These are phyloP conservation scores for Trametes hirsuta DNA, from an alignment of 1,284 basidiomycete species.

Conservation along the genomic window DNA sequence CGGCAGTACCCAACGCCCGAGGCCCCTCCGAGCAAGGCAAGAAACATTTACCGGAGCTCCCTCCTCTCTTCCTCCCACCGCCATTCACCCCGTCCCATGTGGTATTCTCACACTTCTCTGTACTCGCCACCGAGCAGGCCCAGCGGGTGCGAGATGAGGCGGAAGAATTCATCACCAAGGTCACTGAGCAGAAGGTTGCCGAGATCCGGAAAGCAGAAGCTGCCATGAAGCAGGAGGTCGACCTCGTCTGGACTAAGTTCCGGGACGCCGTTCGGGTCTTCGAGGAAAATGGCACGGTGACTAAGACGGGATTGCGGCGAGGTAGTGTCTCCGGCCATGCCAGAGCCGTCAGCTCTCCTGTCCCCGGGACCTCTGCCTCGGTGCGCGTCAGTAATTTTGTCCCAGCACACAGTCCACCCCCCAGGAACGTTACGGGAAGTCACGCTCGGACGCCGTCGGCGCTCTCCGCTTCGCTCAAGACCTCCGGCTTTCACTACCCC, in stretches of 20 bases:
- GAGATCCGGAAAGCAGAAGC: slow-evolving; percentile 61
- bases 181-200: slow-evolving; percentile 58
- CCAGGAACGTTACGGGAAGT: slow-evolving; percentile 39
- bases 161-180: slow-evolving; percentile 59
- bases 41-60: slow-evolving; percentile 38
- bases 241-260: slow-evolving; percentile 65
- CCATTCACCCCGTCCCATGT: slow-evolving; percentile 78
- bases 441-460: slow-evolving; percentile 53
- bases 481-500: slow-evolving; percentile 61
- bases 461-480: slow-evolving; percentile 70
- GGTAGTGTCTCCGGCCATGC: slow-evolving; percentile 18
- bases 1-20: slow-evolving; percentile 29
- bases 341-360: slow-evolving; percentile 12
- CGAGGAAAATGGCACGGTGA: slow-evolving; percentile 40
- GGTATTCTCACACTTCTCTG: slow-evolving; percentile 66
- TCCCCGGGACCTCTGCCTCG: slow-evolving; percentile 34
- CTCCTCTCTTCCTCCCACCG: slow-evolving; percentile 67
- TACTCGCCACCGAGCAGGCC: slow-evolving; percentile 59
- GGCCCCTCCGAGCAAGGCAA: slow-evolving; percentile 28
- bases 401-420: slow-evolving; percentile 46
- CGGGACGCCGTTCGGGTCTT: slow-evolving; percentile 51
- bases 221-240: slow-evolving; percentile 58
- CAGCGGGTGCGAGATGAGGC: slow-evolving; percentile 55
- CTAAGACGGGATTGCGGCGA: slow-evolving; percentile 5
- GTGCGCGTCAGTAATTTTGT: slow-evolving; percentile 59